phyloP scores from a whole-genome alignment of 176 grass and related monocot species.

The Stipa capillata region DNA sequence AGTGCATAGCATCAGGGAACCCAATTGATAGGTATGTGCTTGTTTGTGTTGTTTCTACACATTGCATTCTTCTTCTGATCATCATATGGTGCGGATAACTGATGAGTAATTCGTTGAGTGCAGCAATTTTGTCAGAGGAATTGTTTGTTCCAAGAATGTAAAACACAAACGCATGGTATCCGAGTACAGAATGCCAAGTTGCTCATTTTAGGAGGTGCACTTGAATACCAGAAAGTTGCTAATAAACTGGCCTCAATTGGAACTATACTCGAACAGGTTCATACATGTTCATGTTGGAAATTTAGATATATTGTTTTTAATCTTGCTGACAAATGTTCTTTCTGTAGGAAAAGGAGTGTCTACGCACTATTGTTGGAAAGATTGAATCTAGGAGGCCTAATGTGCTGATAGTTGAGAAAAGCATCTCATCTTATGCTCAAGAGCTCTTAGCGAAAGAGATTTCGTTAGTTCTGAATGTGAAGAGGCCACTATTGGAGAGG shows the following conservation, averaged over 20 bases:
- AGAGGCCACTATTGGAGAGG: constrained; percentile 75
- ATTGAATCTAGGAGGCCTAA: constrained; percentile 63
- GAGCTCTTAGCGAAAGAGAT: constrained; percentile 81
- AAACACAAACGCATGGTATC: constrained; percentile 91
- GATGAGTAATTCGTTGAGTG: not conserved
- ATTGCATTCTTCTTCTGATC: constrained; percentile 10
- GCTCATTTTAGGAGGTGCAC: constrained; percentile 80
- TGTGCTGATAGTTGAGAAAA: constrained; percentile 87
- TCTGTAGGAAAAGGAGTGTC: constrained; percentile 67
- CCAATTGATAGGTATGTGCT: constrained; percentile 62
- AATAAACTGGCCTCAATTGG: constrained; percentile 79
- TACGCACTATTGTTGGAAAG: constrained; percentile 57
- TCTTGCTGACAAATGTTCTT: constrained; percentile 10
- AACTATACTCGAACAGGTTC: constrained; percentile 77
- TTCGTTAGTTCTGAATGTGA: constrained; percentile 87
- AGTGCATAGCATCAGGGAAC: constrained; percentile 72
- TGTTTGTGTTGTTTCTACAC: not conserved
- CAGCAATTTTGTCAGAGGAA: constrained; percentile 77
- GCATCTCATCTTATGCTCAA: constrained; percentile 78
- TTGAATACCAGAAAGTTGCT: constrained; percentile 76
- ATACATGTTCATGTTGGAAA: constrained; percentile 7
- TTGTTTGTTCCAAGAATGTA: constrained; percentile 95
- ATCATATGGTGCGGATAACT: constrained; percentile 10
- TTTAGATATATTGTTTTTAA: not conserved
- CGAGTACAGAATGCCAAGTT: constrained; percentile 62